phyloP scores from a whole-genome alignment of 75 land plant species.

The Selaginella moellendorffii region DNA sequence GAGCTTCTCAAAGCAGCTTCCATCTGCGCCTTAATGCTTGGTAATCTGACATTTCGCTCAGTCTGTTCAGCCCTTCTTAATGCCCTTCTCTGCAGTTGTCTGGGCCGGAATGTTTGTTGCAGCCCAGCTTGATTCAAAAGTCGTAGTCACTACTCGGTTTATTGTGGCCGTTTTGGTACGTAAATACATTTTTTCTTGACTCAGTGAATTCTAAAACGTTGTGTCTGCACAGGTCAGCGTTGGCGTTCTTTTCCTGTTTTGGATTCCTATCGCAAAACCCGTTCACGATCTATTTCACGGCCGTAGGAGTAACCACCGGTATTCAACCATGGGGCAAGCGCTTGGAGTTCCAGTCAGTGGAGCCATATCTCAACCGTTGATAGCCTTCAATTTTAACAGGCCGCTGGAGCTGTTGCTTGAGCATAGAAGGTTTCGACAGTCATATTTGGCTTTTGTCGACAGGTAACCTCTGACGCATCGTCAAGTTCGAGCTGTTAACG shows the following conservation, averaged over 20 bases:
- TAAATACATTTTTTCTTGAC: background rate
- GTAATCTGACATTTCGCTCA: slow-evolving; percentile 12
- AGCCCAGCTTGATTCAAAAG: slow-evolving; percentile 26
- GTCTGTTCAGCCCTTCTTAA: background rate
- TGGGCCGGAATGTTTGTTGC: slow-evolving; percentile 30
- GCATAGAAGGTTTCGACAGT: slow-evolving; percentile 36
- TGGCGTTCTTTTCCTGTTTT: background rate
- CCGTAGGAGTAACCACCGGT: slow-evolving; percentile 9
- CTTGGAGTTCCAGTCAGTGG: slow-evolving; percentile 51
- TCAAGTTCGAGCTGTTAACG: background rate
- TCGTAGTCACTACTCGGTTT: slow-evolving; percentile 33
- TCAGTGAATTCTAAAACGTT: no score
- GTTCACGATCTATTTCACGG: background rate
- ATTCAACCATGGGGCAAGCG: slow-evolving; percentile 41
- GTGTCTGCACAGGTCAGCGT: slow-evolving; percentile 4
- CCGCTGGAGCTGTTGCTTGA: slow-evolving; percentile 43
- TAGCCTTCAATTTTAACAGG: slow-evolving; percentile 16
- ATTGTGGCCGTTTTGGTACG: slow-evolving; percentile 25
- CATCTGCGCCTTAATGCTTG: slow-evolving; percentile 24
- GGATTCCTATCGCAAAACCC: slow-evolving; percentile 7
- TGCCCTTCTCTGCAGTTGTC: slow-evolving; percentile 17
- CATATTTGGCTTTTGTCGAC: slow-evolving; percentile 48
- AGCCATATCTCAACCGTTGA: slow-evolving; percentile 16
- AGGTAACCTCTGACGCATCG: slow-evolving; percentile 17
- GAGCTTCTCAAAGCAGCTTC: slow-evolving; percentile 35